phyloP scores from a whole-genome alignment of 2,329 filamentous ascomycete genomes.

The Penicillium sp. region DNA sequence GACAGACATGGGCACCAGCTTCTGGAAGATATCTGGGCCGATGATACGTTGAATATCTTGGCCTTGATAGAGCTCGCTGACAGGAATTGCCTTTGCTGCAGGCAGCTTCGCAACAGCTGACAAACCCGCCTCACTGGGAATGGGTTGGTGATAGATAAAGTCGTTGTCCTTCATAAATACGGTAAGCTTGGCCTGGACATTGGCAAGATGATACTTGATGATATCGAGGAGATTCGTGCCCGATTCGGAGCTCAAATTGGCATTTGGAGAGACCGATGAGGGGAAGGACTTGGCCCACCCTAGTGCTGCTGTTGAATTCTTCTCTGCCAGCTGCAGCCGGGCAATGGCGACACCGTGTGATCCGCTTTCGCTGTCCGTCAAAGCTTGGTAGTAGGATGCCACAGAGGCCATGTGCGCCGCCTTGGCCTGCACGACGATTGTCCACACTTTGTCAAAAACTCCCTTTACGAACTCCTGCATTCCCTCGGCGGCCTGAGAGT shows the following conservation, averaged over 20 bases:
- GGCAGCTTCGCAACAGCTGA: conserved; percentile 90
- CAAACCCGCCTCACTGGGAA: conserved; percentile 76
- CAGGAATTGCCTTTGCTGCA: too few species aligned
- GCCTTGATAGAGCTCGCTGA: conserved; percentile 90
- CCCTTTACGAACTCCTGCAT: conserved; percentile 88
- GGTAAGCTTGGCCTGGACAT: conserved; percentile 69
- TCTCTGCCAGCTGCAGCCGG: conserved; percentile 71
- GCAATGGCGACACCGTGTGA: conserved; percentile 78
- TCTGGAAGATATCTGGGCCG: conserved; percentile 90
- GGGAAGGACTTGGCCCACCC: conserved; percentile 72
- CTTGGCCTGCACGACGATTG: conserved; percentile 64
- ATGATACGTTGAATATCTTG: conserved; percentile 97
- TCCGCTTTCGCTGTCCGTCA: conserved; percentile 81
- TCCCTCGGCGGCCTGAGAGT: conserved; percentile 77
- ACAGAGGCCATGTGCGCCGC: conserved; percentile 71
- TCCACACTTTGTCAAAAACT: conserved; percentile 91
- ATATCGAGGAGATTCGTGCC: conserved; percentile 66
- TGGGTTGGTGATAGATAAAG: conserved; percentile 91
- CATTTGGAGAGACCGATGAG: conserved; percentile 63
- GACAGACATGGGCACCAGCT: conserved; percentile 90
- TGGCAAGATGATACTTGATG: conserved; percentile 69
- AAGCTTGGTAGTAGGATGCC: conserved; percentile 85
- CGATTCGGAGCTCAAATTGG: conserved; percentile 75
- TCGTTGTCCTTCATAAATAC: conserved; percentile 86
- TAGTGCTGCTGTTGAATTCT: conserved; percentile 65